A percentile compares a stretch with the other conserved stretches of the same genome.
phyloP scores from a whole-genome alignment of 108 stramenopile genomes.

The Cyclotella atomus region DNA sequence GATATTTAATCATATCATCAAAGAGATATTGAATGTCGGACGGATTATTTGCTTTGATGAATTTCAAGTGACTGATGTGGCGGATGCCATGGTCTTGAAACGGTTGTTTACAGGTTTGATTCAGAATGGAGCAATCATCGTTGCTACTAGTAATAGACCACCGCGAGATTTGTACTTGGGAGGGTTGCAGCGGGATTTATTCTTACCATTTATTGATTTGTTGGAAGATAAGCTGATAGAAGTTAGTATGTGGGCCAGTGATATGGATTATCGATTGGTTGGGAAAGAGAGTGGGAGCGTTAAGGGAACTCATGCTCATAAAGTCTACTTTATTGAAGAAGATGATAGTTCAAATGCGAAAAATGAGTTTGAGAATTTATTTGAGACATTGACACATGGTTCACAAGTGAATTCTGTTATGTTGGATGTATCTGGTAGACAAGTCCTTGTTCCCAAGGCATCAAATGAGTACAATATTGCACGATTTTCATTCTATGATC shows the following conservation, averaged over 20 bases:
- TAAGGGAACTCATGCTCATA: slow-evolving; percentile 18
- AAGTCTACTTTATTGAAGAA: slow-evolving; percentile 50
- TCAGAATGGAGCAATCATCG: slow-evolving; percentile 74
- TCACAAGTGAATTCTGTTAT: slow-evolving; percentile 45
- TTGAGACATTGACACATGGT: slow-evolving; percentile 49
- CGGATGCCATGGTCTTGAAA: slow-evolving; percentile 67
- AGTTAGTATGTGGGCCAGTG: slow-evolving; percentile 78
- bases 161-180: slow-evolving; percentile 92
- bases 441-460: slow-evolving; percentile 63
- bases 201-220: slow-evolving; percentile 94
- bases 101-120: slow-evolving; percentile 53
- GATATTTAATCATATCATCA: slow-evolving; percentile 61
- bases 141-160: slow-evolving; percentile 94
- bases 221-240: slow-evolving; percentile 70
- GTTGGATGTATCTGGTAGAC: slow-evolving; percentile 70
- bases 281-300: slow-evolving; percentile 25
- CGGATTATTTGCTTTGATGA: slow-evolving; percentile 87
- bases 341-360: slow-evolving; percentile 7
- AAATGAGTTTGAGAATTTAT: slow-evolving; percentile 43
- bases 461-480: slow-evolving; percentile 57
- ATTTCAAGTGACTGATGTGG: slow-evolving; percentile 94
- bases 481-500: slow-evolving; percentile 84
- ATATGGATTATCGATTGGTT: slow-evolving; percentile 85
- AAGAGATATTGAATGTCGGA: slow-evolving; percentile 55
- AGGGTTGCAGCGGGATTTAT: slow-evolving; percentile 96